Evolutionary conservation across 768 basidiomycete genomes (phyloP).

Genomic region (Lepiota brunneoincarnata): DNA sequence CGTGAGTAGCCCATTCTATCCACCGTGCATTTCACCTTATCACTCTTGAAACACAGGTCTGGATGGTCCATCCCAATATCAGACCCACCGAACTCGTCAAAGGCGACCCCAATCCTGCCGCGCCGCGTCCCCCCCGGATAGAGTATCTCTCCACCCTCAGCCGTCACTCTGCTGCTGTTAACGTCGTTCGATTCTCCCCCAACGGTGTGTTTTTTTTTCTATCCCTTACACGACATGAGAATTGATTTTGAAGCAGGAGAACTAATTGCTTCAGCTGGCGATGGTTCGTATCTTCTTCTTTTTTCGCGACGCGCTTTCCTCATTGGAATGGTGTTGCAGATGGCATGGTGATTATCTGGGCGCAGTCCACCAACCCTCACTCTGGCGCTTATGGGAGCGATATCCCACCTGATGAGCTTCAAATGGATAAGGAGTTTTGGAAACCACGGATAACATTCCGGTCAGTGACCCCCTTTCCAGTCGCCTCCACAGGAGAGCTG

Average conservation of each 20-base stretch:
- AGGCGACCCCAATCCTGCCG: slow-evolving; percentile 21
- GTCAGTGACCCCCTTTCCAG: slow-evolving; percentile 34
- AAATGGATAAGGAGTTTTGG: slow-evolving; percentile 95
- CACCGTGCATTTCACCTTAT: slow-evolving; percentile 4
- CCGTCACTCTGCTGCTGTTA: slow-evolving; percentile 92
- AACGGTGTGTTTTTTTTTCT: slow-evolving; percentile 54
- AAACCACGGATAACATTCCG: slow-evolving; percentile 82
- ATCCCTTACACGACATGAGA: not conserved
- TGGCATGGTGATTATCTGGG: slow-evolving; percentile 98
- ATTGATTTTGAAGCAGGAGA: slow-evolving; percentile 54
- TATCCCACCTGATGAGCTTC: slow-evolving; percentile 70
- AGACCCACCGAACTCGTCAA: slow-evolving; percentile 56
- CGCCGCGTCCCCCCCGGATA: slow-evolving; percentile 67
- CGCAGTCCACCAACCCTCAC: slow-evolving; percentile 72
- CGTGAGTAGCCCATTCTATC: slow-evolving; percentile 49
- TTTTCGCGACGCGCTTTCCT: slow-evolving; percentile 13
- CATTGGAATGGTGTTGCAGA: slow-evolving; percentile 44
- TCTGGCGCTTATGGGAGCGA: slow-evolving; percentile 81
- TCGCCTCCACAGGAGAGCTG: not conserved
- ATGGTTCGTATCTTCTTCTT: slow-evolving; percentile 58
- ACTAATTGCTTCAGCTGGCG: slow-evolving; percentile 92
- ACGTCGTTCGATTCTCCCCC: slow-evolving; percentile 94
- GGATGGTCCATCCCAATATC: slow-evolving; percentile 95
- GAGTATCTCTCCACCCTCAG: slow-evolving; percentile 95
- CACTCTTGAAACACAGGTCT: slow-evolving; percentile 50